A percentile compares a stretch with the other conserved stretches of the same genome.
Evolutionary conservation across 495 filamentous ascomycete genomes (phyloP).

Genomic region (Rostrohypoxylon terebratum): DNA sequence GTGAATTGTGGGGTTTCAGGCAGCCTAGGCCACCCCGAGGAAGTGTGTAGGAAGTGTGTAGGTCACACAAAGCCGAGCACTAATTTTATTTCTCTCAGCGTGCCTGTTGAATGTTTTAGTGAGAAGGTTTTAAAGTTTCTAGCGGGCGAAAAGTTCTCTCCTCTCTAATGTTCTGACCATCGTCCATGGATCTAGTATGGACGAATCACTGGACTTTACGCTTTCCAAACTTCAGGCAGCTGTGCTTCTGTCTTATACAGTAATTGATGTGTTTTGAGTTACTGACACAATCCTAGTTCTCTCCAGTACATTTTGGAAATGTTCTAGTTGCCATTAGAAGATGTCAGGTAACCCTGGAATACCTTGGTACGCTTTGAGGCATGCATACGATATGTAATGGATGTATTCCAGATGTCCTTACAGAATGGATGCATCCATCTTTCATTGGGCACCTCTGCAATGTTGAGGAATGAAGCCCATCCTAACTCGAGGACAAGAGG

Average conservation of each 20-base stretch:
- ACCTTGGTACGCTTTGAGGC: background rate
- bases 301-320: background rate
- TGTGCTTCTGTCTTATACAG: background rate
- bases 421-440: background rate
- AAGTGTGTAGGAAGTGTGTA: background rate
- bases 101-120: constrained; percentile 10
- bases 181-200: too few relatives aligned
- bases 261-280: background rate
- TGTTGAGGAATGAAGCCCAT: background rate
- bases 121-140: constrained; percentile 24
- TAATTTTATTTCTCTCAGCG: constrained; percentile 21
- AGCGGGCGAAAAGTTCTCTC: background rate
- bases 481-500: background rate
- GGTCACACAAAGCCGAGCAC: constrained; percentile 21
- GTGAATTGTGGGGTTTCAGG: constrained; percentile 27
- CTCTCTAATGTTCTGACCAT: too few relatives aligned
- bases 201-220: background rate
- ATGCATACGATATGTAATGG: background rate
- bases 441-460: background rate
- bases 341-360: background rate
- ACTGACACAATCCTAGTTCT: background rate
- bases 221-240: background rate
- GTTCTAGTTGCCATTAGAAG: background rate
- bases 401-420: too few relatives aligned
- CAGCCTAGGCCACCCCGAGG: constrained; percentile 14